Evolutionary conservation across 2,329 filamentous ascomycete species (phyloP).

Genomic region (Parastagonospora avenae): DNA sequence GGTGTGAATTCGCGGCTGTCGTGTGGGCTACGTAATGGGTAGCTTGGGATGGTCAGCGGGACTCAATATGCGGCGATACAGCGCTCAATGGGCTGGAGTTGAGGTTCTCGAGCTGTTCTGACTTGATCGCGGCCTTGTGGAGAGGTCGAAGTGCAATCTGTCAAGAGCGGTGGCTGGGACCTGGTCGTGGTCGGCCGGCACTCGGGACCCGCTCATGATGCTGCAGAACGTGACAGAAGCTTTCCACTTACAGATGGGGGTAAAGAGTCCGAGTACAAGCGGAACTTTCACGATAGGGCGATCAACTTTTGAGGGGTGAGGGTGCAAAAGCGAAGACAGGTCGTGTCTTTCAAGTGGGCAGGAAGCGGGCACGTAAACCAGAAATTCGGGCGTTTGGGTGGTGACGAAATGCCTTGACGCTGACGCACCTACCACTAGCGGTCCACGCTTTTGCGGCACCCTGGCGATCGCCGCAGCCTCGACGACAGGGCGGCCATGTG

Average conservation of each 20-base stretch:
- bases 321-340: constrained; percentile 3
- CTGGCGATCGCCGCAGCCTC: constrained; percentile 36
- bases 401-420: constrained; percentile 43
- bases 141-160: constrained; percentile 40
- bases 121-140: constrained; percentile 19
- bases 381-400: constrained; percentile 36
- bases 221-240: constrained; percentile 26
- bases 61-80: constrained; percentile 15
- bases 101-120: constrained; percentile 14
- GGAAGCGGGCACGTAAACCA: constrained; percentile 36
- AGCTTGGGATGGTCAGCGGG: constrained; percentile 32
- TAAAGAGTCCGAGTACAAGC: constrained; percentile 11
- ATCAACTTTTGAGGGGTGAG: constrained; percentile 3
- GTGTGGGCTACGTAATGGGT: constrained; percentile 33
- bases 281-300: neutral
- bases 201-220: constrained; percentile 40
- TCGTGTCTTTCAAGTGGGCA: constrained; percentile 29
- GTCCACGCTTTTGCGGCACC: constrained; percentile 21
- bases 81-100: constrained; percentile 18
- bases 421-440: constrained; percentile 25
- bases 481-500: neutral
- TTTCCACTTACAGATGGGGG: constrained; percentile 35
- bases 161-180: constrained; percentile 40
- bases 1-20: constrained; percentile 29
- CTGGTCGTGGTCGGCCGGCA: constrained; percentile 17